Evolutionary conservation across 129 eudicot genomes (phyloP).

Genomic region (Artemisia argyi): DNA sequence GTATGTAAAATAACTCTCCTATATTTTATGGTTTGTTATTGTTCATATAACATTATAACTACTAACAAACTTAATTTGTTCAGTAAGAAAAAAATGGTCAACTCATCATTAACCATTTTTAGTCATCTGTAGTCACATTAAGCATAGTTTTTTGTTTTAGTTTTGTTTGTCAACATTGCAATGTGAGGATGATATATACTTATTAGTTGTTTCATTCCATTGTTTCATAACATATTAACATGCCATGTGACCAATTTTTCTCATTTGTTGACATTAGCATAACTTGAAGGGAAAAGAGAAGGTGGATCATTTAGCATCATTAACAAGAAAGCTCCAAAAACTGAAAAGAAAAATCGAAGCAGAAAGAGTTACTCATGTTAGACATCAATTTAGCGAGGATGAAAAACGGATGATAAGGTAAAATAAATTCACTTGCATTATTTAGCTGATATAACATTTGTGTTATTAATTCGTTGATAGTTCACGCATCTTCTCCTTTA

Average conservation of each 20-base stretch:
- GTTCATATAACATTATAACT: too few relatives aligned
- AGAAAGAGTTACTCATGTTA: slow-evolving; percentile 42
- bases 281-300: slow-evolving; percentile 32
- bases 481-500: background rate
- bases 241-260: background rate
- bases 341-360: slow-evolving; percentile 52
- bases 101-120: too few relatives aligned
- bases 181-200: too few relatives aligned
- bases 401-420: slow-evolving; percentile 66
- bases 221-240: too few relatives aligned
- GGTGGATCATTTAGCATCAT: slow-evolving; percentile 29
- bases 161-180: background rate
- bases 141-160: background rate
- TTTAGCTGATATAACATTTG: background rate
- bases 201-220: too few relatives aligned
- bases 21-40: too few relatives aligned
- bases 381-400: slow-evolving; percentile 61
- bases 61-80: too few relatives aligned
- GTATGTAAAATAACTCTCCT: too few relatives aligned
- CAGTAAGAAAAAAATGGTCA: too few relatives aligned
- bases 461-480: background rate
- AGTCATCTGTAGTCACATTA: too few relatives aligned
- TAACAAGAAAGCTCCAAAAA: slow-evolving; percentile 38
- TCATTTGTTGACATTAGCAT: background rate
- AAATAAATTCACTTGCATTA: slow-evolving; percentile 25